Conservation (phyloP, 139 green algal species). For the Micromonas pusilla region DNA sequence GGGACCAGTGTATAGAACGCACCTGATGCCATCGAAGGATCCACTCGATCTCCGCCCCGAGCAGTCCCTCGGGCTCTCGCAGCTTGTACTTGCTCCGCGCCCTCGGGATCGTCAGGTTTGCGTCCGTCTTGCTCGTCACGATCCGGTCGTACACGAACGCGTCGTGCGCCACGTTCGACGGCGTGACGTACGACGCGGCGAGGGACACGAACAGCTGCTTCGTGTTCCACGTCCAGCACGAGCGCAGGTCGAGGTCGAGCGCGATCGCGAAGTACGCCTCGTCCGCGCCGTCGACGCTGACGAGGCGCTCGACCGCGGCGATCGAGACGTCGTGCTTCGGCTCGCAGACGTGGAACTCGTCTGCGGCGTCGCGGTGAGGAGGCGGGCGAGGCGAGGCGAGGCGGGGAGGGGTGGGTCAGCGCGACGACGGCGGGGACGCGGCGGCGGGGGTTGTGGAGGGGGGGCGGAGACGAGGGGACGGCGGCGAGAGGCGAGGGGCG, state of each 20-base stretch:
- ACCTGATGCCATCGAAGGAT: too few species aligned
- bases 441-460: neutral
- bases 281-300: conserved; percentile 8
- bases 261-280: conserved; percentile 26
- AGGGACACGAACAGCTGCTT: conserved; percentile 36
- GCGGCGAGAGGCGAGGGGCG: neutral
- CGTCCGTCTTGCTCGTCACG: conserved; percentile 29
- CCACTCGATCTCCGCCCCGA: neutral
- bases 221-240: conserved; percentile 39
- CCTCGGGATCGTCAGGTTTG: conserved; percentile 17
- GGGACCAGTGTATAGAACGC: too few species aligned
- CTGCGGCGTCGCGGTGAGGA: neutral
- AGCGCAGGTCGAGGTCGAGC: conserved; percentile 26
- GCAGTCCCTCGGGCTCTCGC: conserved; percentile 29
- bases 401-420: too few species aligned
- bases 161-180: conserved; percentile 15
- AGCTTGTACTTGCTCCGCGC: conserved; percentile 39
- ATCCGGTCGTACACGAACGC: conserved; percentile 37
- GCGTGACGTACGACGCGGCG: conserved; percentile 26
- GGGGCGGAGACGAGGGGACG: neutral
- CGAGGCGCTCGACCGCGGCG: neutral
- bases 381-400: neutral
- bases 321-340: neutral
- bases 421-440: neutral
- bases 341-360: conserved; percentile 10